Conservation (phyloP, 371 early-diverging fungal genomes). For the Apophysomyces sp. region DNA sequence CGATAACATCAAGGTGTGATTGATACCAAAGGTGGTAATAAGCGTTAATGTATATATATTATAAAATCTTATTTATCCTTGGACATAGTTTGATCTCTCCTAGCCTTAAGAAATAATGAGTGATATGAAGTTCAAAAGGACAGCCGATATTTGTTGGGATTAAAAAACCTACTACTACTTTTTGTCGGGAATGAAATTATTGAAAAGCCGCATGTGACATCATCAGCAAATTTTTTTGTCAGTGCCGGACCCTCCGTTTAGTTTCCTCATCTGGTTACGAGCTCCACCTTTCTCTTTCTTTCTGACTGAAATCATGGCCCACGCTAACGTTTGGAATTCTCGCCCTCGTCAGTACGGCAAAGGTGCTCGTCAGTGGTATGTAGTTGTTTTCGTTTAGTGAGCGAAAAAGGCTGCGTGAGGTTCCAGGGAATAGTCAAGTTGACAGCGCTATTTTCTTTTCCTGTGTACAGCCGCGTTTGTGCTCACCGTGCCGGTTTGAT, state of each 20-base stretch:
- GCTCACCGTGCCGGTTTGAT: conserved; percentile 98
- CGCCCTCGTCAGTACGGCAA: conserved; percentile 94
- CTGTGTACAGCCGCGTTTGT: conserved; percentile 82
- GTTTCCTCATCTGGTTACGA: not conserved
- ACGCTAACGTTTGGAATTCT: conserved; percentile 91
- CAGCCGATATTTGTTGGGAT: too few species aligned
- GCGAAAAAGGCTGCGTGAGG: not conserved
- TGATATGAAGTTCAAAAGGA: too few species aligned
- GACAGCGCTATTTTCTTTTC: not conserved
- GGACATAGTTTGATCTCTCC: too few species aligned
- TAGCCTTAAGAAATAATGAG: too few species aligned
- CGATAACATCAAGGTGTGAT: too few species aligned
- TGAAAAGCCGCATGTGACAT: too few species aligned
- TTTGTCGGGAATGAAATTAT: not conserved
- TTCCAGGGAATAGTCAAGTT: not conserved
- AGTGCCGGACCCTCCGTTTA: not conserved
- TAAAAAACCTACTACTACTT: too few species aligned
- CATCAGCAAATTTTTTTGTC: not conserved
- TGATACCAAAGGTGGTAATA: too few species aligned
- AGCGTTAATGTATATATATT: too few species aligned
- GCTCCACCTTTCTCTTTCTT: not conserved
- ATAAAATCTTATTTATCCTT: too few species aligned
- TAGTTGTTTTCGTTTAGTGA: not conserved
- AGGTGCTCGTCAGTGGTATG: conserved; percentile 95
- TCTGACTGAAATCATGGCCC: conserved; percentile 73